phyloP scores from a whole-genome alignment of 2,329 filamentous ascomycete genomes.

The Pestalotiopsis fici region DNA sequence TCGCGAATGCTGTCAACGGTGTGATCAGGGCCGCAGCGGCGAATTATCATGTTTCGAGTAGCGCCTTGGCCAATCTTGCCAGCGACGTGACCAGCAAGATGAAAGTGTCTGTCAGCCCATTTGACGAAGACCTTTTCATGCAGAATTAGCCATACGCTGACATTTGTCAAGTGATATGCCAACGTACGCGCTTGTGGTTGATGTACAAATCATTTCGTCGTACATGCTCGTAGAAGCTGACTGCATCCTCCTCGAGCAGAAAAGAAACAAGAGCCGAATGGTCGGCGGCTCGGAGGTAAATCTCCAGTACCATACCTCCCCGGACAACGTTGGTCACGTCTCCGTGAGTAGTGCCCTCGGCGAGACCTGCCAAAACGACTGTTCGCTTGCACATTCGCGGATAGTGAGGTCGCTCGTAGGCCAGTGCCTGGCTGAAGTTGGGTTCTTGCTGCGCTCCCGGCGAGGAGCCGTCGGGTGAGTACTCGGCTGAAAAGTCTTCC shows the following conservation, averaged over 20 bases:
- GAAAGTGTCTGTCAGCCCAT: constrained; percentile 74
- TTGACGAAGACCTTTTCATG: constrained; percentile 60
- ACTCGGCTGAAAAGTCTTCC: constrained; percentile 19
- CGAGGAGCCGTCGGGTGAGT: constrained; percentile 20
- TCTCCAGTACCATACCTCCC: constrained; percentile 70
- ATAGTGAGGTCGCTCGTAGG: constrained; percentile 25
- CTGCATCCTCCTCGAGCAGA: constrained; percentile 61
- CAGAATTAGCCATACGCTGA: neutral
- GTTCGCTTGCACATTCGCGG: constrained; percentile 52
- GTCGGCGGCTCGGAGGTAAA: constrained; percentile 63
- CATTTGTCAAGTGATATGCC: neutral
- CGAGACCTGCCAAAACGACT: constrained; percentile 62
- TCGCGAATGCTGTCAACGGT: constrained; percentile 67
- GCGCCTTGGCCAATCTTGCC: constrained; percentile 67
- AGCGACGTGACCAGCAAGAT: constrained; percentile 62
- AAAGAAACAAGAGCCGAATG: constrained; percentile 70
- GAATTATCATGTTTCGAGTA: constrained; percentile 73
- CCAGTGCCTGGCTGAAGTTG: neutral
- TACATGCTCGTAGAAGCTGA: constrained; percentile 64
- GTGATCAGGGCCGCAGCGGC: constrained; percentile 55
- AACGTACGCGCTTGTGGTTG: constrained; percentile 64
- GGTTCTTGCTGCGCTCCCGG: constrained; percentile 12
- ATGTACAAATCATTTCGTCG: constrained; percentile 70
- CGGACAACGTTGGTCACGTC: constrained; percentile 67
- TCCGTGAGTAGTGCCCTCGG: constrained; percentile 61